Percentiles rank a stretch among this genome's conserved stretches.
These are phyloP conservation scores for Litsea cubeba DNA, from an alignment of 164 flowering plant genomes.

Conservation along the genomic window DNA sequence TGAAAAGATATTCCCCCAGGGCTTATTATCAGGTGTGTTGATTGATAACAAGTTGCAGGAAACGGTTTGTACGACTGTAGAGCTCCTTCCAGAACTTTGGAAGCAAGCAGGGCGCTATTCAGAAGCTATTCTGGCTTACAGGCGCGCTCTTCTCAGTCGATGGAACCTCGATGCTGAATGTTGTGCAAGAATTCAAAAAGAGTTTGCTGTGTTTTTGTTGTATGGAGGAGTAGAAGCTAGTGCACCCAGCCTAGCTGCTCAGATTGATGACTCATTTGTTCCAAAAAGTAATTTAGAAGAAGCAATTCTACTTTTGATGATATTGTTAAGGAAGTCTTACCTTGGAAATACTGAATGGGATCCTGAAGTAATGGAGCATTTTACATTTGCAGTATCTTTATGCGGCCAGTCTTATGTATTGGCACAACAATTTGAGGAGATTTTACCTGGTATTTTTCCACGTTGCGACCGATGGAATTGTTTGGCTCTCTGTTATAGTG, in stretches of 20 bases:
- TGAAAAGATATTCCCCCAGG: conserved; percentile 71
- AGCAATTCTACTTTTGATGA: conserved; percentile 80
- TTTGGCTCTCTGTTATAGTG: conserved; percentile 75
- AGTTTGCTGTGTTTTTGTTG: conserved; percentile 72
- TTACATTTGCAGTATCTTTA: conserved; percentile 75
- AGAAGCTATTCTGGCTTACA: conserved; percentile 80
- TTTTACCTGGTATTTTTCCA: conserved; percentile 68
- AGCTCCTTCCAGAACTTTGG: conserved; percentile 96
- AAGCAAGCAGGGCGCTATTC: conserved; percentile 63
- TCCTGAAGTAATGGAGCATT: conserved; percentile 80
- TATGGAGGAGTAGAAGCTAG: conserved; percentile 84
- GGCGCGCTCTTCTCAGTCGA: conserved; percentile 80
- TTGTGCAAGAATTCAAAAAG: conserved; percentile 82
- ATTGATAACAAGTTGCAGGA: conserved; percentile 83
- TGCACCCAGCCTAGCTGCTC: conserved; percentile 79
- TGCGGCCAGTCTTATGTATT: conserved; percentile 69
- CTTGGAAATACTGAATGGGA: conserved; percentile 79
- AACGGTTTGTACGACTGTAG: conserved; percentile 84
- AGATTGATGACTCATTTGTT: conserved; percentile 69
- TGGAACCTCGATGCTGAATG: conserved; percentile 86
- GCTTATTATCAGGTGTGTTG: conserved; percentile 62
- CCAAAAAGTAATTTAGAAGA: conserved; percentile 90
- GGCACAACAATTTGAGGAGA: conserved; percentile 74
- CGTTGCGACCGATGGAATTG: conserved; percentile 80
- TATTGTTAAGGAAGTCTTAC: conserved; percentile 60